Base-by-base conservation (phyloP, 805 yeast species). In the Ogataea nonfermentans region DNA sequence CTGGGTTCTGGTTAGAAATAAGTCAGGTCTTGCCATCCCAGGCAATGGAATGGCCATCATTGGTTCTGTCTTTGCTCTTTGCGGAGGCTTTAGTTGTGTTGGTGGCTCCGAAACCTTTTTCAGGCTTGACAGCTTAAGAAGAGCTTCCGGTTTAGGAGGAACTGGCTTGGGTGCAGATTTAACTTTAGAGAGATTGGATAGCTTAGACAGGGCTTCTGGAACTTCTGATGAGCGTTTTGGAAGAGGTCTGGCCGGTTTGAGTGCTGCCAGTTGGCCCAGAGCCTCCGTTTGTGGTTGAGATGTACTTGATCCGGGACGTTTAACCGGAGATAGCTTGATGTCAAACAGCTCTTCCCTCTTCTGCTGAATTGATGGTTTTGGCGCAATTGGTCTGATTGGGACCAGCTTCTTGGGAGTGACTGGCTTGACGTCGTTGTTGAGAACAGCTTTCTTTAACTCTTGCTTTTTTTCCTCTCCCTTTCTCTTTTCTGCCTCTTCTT, bases 201-300 rank as follows among this genome's bases (percentile, higher is more conserved):
- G 37, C 29, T 39, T 49, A 20, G 39, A 40, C 24, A 62, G 41
- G 1, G 65, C 66, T 33, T 61, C 67, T 4, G 66, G 60, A 9
- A 43, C 41, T 15, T 31, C 42, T 12, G 30, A 12, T 13, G 24
- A 11, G 9, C 14, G 17, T 20, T 41, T 47, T 8, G 29, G 34
- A 2, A 40, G 31, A 3, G 55, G 47, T 11, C 38, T 45, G 7
- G 52, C 33, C 3, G 54, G 44, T 32, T 47, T 52, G 40, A 53
- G 39, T n/a, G 33, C 33, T 16, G 23, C 25, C 28, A 52, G 28
- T 16, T 36, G 39, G 17, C 12, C 22, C 25, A 48, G 35, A 9
- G 52, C 53, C 30, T 49, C 56, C 4, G 48, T 49, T 27, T 46
- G 37, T 11, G 33, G 34, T 19, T 37, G 12, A 4, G 27, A 30